Evolutionary conservation across 2,329 filamentous ascomycete species (phyloP), one percentile per base, ranked within the genome.

Genomic region (Chaetomiaceae sp.): DNA sequence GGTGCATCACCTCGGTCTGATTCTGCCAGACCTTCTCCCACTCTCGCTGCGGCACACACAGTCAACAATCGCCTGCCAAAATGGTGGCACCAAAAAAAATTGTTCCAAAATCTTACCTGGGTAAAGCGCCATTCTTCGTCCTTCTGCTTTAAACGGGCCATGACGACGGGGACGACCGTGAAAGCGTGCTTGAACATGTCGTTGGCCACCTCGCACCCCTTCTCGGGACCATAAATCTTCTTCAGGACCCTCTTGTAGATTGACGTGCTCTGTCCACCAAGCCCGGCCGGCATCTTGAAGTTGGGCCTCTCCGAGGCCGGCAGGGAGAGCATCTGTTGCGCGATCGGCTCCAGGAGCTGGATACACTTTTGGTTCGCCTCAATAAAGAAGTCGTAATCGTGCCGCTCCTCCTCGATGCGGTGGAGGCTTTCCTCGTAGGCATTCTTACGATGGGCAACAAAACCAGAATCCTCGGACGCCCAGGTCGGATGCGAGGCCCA

Each of bases 21-120:
- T 90, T 86, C 58, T 94, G 90, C 94, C 94, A 99, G 7, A 99
- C 90, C 71, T 96, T 96, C 70, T 97, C 91, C 94, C 94, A 99
- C 67, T 99, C 95, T 29, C 94, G 89, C 76, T 89, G 42, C 32
- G 10, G 27, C 43, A 43, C 34, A 9, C 20, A 34, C 23, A 11
- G 50, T 52, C 21, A 52, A 43, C 21, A 44, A 40, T 18, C 13
- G 25, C 3, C 32, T 33, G 20, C 9, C n/a, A n/a, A 33, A 27
- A 20, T 13, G 18, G 1, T 7, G 13, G 11, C 7, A 11, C n/a
- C 13, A 10, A 9, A 33, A 33, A 43, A 11, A n/a, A 8, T 27
- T 40, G 10, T 34, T 18, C n/a, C n/a, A n/a, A n/a, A n/a, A n/a
- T n/a, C 51, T 20, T 49, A 54, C 51, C 46, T 54, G 91, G 5